Base-by-base conservation (phyloP, 78 protist species). In the Neovahlkampfia damariscottae region DNA sequence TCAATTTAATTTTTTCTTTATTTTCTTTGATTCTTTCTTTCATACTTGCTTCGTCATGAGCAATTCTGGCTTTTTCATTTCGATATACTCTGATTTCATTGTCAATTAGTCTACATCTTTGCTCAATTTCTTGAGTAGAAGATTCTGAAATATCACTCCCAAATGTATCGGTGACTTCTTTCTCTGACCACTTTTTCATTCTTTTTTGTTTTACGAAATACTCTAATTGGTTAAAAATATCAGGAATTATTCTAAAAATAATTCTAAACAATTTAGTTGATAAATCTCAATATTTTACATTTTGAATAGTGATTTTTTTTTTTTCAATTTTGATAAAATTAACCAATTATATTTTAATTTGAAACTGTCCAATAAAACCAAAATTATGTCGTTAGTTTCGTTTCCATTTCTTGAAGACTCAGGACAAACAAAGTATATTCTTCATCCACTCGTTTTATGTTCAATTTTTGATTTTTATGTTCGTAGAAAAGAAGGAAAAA, bases 1-100 rank as follows among this genome's bases (percentile, higher is more conserved):
- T 89, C 40, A 92, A 74, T 70, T 95, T 92, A 74, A 98, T 88
- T 70, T 94, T 91, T 29, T 91, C 94, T 5, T 35, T 40, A 87
- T 96, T 98, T 38, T 94, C 98, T 78, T 91, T 90, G 78, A 93
- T 82, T 80, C 69, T 74, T 32, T 86, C 95, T 69, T 82, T 77
- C 73, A 77, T 28, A 0, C 71, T 40, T 1, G 38, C 62, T 8
- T 58, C 35, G 69, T 95, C 96, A 40, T 85, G 88, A 9, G 1
- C 8, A 3, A 86, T 6, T 4, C 91, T 79, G 27, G 31, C n/a
- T 4, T 41, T 77, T 9, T 72, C 8, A 3, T 38, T 5, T 1
- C 10, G 2, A 10, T 59, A 3, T 34, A 78, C 78, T 62, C 59
- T 32, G 40, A 78, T 74, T 50, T 89, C 93, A 30, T 76, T 75